Evolutionary conservation across 768 basidiomycete species (phyloP), one percentile per base, ranked within the genome.

Genomic region (Rhizopogon vulgaris): DNA sequence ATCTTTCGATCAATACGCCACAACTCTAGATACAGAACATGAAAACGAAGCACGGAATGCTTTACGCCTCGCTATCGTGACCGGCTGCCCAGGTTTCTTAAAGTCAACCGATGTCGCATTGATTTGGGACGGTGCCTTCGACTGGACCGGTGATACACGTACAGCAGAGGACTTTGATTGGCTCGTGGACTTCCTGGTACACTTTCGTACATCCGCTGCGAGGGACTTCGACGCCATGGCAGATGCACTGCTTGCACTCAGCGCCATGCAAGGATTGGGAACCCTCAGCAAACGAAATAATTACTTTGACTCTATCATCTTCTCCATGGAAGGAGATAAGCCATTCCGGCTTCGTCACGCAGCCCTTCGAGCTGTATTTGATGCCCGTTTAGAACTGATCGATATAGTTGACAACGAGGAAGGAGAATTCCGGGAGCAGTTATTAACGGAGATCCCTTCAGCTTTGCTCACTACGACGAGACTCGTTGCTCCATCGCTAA

Each of bases 241-340:
- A 17, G 41, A 51, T 32, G 53, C 50, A 6, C 37, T 54, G 12
- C 53, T 40, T n/a, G 49, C 45, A 41, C 28, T 51, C 32, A 51
- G 53, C 41, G 41, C 27, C 10, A 50, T 52, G 41, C 24, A 14
- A 7, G 34, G 37, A 18, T n/a, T 51, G 4, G 32, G 40, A 15
- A 38, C 32, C 34, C n/a, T 3, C 14, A 27, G 9, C 40, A 51
- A 38, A 27, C 24, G 24, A 18, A n/a, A 40, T 10, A 24, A 18
- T 17, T 52, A 52, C 22, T 18, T 52, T 24, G 17, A 28, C n/a
- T 14, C 45, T 5, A 37, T 52, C 45, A 38, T 48, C 11, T 52
- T 52, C 8, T 42, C 36, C 4, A 42, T 52, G 17, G 40, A 41
- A 30, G 18, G 43, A 10, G 43, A 48, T n/a, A 48, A 48, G 11